Evolutionary conservation across 129 eudicot genomes (phyloP).

Genomic region (Saussurea involucrata): DNA sequence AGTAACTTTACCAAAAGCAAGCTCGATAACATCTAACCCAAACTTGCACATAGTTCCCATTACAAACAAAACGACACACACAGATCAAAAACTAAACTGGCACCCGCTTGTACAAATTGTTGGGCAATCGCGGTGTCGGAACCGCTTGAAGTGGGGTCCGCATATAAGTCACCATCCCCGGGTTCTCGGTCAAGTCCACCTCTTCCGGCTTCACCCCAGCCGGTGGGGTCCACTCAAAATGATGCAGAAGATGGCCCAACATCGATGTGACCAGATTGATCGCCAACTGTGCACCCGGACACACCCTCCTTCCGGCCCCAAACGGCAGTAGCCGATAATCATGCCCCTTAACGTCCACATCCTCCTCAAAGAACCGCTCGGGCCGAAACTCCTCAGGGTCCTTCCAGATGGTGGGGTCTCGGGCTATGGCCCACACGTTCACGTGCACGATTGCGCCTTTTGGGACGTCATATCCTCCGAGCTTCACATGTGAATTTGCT

Average conservation of each 20-base stretch:
- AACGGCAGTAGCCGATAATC: slow-evolving; percentile 74
- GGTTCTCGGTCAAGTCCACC: slow-evolving; percentile 69
- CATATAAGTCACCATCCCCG: slow-evolving; percentile 84
- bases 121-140: slow-evolving; percentile 65
- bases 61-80: neutral
- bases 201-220: slow-evolving; percentile 70
- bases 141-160: slow-evolving; percentile 58
- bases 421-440: slow-evolving; percentile 85
- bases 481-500: slow-evolving; percentile 64
- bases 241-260: slow-evolving; percentile 81
- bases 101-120: slow-evolving; percentile 57
- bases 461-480: slow-evolving; percentile 87
- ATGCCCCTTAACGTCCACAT: slow-evolving; percentile 82
- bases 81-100: slow-evolving; percentile 7
- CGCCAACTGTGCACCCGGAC: slow-evolving; percentile 87
- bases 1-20: neutral
- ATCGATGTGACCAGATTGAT: slow-evolving; percentile 61
- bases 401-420: slow-evolving; percentile 76
- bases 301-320: slow-evolving; percentile 83
- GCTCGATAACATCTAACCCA: neutral
- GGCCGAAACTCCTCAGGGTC: slow-evolving; percentile 80
- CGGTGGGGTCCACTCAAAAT: slow-evolving; percentile 67
- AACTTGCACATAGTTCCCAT: neutral
- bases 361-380: slow-evolving; percentile 75
- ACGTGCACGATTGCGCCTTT: slow-evolving; percentile 74